Base-by-base conservation (phyloP, 306 rosid species). In the Prunus fruticosa region DNA sequence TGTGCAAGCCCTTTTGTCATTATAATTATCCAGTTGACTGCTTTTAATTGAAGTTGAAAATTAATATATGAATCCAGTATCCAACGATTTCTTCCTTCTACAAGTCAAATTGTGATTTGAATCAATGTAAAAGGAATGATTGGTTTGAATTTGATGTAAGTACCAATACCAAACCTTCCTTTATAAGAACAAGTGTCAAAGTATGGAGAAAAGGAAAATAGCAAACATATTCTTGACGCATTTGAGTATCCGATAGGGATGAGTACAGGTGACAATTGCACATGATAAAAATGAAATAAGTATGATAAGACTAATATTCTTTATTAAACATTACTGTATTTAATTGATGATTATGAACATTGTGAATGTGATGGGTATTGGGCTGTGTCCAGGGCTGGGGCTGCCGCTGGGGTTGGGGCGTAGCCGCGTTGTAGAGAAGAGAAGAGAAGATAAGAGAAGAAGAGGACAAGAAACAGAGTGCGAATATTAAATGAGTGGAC, bases 401-500 rank as follows among this genome's bases (percentile, higher is more conserved):
- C 64, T 8, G 18, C 20, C 25, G 19, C 38, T 1, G 41, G 28
- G 14, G 67, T 2, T 12, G 30, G 34, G 64, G 77, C 38, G 38
- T 34, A 5, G 38, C 38, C 38, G 7, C 38, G 38, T 34, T 5
- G 38, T 34, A 34, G 38, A 38, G 43, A 5, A 6, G 41, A 5
- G 41, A 34, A 34, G 41, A 34, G 41, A 38, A 38, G 43, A 38
- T 6, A 38, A 38, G 49, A 5, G 70, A 69, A 67, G 74, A 78
- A 79, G 85, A 72, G 71, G 84, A 81, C 83, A 88, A 85, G 41
- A 6, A 13, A 76, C 16, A 1, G 47, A 76, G 84, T 75, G 84
- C 75, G 93, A 85, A 91, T 91, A 89, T 76, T 76, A 85, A 85
- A 88, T 62, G 84, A 83, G 83, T 83, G 93, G 88, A 82, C 78